Conservation (phyloP, 23 red algal genomes). For the Pyropia haitanensis region DNA sequence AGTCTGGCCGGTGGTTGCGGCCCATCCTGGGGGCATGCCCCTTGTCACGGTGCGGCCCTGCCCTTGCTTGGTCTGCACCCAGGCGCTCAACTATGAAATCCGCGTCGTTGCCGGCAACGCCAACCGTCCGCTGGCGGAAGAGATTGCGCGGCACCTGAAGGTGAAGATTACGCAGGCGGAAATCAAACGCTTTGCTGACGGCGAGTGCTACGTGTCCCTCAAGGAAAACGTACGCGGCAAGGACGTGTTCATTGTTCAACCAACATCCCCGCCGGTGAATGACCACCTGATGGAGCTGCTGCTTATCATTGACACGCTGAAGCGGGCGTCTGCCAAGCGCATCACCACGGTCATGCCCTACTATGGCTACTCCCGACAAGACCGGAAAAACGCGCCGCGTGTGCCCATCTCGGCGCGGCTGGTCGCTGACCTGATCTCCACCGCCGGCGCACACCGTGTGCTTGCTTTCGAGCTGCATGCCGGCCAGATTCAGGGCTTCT, state of each 20-base stretch:
- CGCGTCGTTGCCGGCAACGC: slow-evolving; percentile 90
- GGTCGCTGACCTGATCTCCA: slow-evolving; percentile 87
- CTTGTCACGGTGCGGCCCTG: background rate
- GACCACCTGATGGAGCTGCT: slow-evolving; percentile 98
- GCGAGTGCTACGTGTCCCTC: slow-evolving; percentile 90
- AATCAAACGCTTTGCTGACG: slow-evolving; percentile 87
- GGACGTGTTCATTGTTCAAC: slow-evolving; percentile 96
- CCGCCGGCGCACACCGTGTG: slow-evolving; percentile 90
- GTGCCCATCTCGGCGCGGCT: slow-evolving; percentile 96
- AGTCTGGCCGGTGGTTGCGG: background rate
- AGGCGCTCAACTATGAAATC: slow-evolving; percentile 98
- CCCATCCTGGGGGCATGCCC: background rate
- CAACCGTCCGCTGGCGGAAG: slow-evolving; percentile 63
- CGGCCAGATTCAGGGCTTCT: slow-evolving; percentile 99
- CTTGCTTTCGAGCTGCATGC: slow-evolving; percentile 97
- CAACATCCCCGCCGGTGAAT: slow-evolving; percentile 97
- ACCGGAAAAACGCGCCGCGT: slow-evolving; percentile 84
- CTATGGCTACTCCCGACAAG: slow-evolving; percentile 94
- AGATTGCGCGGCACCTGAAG: slow-evolving; percentile 70
- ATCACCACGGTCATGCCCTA: slow-evolving; percentile 99
- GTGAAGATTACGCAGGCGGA: slow-evolving; percentile 62
- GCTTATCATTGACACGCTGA: slow-evolving; percentile 94
- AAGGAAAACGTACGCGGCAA: slow-evolving; percentile 97
- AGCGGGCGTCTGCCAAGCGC: slow-evolving; percentile 97
- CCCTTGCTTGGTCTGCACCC: slow-evolving; percentile 47